Evolutionary conservation across 768 basidiomycete genomes (phyloP).

Genomic region (Galerina sulciceps): DNA sequence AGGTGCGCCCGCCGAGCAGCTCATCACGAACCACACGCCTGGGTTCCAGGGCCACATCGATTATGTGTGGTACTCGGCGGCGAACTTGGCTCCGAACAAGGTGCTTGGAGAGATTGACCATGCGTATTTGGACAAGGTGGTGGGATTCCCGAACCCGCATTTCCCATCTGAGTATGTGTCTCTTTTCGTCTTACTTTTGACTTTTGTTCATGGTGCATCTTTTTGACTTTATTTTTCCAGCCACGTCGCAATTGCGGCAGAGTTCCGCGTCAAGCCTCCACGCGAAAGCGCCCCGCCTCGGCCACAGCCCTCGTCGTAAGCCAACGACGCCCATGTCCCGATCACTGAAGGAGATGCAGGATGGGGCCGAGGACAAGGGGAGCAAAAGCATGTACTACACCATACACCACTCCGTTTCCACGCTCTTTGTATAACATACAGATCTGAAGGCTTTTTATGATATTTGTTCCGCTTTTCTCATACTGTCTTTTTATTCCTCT

Average conservation of each 20-base stretch:
- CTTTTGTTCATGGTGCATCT: constrained; percentile 52
- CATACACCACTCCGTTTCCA: constrained; percentile 21
- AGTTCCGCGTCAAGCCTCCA: constrained; percentile 82
- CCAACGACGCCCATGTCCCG: neutral
- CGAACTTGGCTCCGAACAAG: constrained; percentile 74
- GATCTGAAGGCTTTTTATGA: constrained; percentile 20
- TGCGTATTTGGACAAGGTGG: constrained; percentile 83
- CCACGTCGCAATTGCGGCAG: constrained; percentile 71
- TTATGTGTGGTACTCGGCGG: constrained; percentile 89
- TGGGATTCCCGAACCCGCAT: constrained; percentile 96
- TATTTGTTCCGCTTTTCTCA: constrained; percentile 18
- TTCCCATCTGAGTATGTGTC: constrained; percentile 93
- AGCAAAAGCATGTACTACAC: constrained; percentile 21
- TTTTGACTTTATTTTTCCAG: constrained; percentile 36
- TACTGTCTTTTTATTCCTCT: constrained; percentile 12
- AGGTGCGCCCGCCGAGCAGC: constrained; percentile 40
- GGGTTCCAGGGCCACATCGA: constrained; percentile 88
- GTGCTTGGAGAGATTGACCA: constrained; percentile 90
- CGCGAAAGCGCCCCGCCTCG: constrained; percentile 39
- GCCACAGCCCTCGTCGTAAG: constrained; percentile 9
- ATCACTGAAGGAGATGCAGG: constrained; percentile 6
- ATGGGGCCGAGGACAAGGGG: neutral
- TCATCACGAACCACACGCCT: constrained; percentile 90
- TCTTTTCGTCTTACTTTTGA: neutral
- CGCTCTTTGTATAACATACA: constrained; percentile 24